Evolutionary conservation across 352 stramenopile genomes (phyloP).

Genomic region (Pythium utonaiense): DNA sequence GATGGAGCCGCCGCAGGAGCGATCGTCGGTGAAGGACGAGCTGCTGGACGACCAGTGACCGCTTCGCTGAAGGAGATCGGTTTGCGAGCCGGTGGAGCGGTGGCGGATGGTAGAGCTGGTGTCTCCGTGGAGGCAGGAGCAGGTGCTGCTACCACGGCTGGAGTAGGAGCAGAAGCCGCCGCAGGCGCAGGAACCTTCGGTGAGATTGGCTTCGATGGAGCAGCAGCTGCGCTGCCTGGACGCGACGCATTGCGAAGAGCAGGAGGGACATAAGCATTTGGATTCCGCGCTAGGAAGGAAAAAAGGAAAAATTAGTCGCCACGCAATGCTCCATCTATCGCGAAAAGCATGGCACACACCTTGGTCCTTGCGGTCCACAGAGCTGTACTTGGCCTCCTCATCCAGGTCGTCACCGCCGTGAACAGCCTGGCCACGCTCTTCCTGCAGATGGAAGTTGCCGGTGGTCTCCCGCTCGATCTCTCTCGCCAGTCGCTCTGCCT

Average conservation of each 20-base stretch:
- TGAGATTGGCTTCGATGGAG: conserved; percentile 12
- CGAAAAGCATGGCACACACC: neutral
- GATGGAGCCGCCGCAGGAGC: conserved; percentile 2
- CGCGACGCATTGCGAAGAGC: conserved; percentile 49
- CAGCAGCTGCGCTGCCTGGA: conserved; percentile 32
- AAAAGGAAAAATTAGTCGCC: neutral
- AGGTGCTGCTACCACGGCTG: neutral
- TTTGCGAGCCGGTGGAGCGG: conserved; percentile 29
- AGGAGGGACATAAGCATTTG: conserved; percentile 65
- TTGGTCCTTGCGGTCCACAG: conserved; percentile 70
- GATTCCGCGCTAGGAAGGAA: conserved; percentile 11
- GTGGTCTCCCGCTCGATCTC: conserved; percentile 93
- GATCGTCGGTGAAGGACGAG: conserved; percentile 2
- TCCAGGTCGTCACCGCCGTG: conserved; percentile 79
- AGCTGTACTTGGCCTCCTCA: conserved; percentile 96
- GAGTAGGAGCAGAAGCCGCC: neutral
- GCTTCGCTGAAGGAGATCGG: conserved; percentile 73
- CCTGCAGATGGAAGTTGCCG: conserved; percentile 93
- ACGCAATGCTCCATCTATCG: neutral
- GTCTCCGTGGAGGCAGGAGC: neutral
- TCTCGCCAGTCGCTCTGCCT: conserved; percentile 91
- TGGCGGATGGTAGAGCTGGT: neutral
- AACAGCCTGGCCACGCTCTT: conserved; percentile 89
- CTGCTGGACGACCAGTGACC: conserved; percentile 40
- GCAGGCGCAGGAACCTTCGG: conserved; percentile 10